Conservation (phyloP, 345 rosid species). For the Arabis hirsuta region DNA sequence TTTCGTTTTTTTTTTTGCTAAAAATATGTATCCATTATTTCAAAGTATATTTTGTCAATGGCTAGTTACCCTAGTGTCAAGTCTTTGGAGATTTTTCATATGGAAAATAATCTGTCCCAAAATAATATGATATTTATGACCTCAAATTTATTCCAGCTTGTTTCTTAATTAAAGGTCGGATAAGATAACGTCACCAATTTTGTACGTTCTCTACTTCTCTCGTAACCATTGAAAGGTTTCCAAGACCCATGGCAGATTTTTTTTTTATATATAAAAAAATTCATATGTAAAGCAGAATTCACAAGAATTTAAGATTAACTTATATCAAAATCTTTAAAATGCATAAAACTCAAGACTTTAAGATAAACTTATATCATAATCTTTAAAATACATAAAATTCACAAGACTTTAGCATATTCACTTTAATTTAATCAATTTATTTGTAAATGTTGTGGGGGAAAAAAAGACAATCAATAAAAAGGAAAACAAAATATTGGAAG, state of each 20-base stretch:
- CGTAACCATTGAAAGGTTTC: slow-evolving; percentile 36
- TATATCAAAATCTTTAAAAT: not conserved
- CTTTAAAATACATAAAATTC: not conserved
- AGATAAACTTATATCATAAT: not conserved
- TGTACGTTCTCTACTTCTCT: slow-evolving; percentile 17
- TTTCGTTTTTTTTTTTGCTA: no score
- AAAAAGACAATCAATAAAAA: not conserved
- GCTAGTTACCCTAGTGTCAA: no score
- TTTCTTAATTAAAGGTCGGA: not conserved
- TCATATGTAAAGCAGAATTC: no score
- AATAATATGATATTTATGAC: not conserved
- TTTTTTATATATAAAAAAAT: no score
- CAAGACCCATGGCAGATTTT: slow-evolving; percentile 19
- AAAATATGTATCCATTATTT: no score
- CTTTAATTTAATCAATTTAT: not conserved
- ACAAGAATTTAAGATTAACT: not conserved
- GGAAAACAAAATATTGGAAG: not conserved
- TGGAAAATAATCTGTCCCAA: not conserved
- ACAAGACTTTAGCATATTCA: not conserved
- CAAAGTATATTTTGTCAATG: no score
- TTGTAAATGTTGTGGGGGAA: no score
- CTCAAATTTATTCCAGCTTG: not conserved
- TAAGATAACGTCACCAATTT: slow-evolving; percentile 26
- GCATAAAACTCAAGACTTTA: not conserved
- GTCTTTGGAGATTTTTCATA: not conserved